Evolutionary conservation across 2,329 filamentous ascomycete species (phyloP).

Genomic region (Lanzia echinophila): DNA sequence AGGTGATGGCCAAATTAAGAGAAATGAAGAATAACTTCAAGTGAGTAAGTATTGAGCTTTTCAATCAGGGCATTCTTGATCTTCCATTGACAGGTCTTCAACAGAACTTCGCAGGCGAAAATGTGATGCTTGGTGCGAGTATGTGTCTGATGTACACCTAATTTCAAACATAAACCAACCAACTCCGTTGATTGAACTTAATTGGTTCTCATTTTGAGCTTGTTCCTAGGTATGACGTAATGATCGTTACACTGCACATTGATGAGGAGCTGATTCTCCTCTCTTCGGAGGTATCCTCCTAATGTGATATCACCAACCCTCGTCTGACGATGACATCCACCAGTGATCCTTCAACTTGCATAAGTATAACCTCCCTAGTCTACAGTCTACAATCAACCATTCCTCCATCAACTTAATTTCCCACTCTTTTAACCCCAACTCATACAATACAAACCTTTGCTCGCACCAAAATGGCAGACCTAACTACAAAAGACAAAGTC

Average conservation of each 20-base stretch:
- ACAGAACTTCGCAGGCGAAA: background rate
- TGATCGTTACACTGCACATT: too few relatives aligned
- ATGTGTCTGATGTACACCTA: too few relatives aligned
- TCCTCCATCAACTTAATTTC: background rate
- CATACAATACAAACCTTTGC: background rate
- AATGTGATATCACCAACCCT: too few relatives aligned
- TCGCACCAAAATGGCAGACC: background rate
- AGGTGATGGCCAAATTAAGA: constrained; percentile 78
- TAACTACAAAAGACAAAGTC: constrained; percentile 43
- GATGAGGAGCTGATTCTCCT: background rate
- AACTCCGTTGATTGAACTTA: too few relatives aligned
- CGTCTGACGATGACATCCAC: too few relatives aligned
- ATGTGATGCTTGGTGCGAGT: background rate
- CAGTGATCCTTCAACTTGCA: too few relatives aligned
- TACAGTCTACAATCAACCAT: too few relatives aligned
- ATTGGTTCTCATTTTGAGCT: background rate
- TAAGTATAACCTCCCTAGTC: too few relatives aligned
- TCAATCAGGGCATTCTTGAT: background rate
- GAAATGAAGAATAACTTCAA: constrained; percentile 74
- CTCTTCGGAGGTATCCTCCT: background rate
- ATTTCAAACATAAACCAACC: too few relatives aligned
- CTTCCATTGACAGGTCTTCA: background rate
- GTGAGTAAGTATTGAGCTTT: constrained; percentile 26
- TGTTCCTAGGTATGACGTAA: too few relatives aligned
- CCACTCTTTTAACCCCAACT: background rate